These are phyloP conservation scores for Polyplosphaeria fusca DNA, from an alignment of 495 filamentous ascomycete species.

Conservation along the genomic window DNA sequence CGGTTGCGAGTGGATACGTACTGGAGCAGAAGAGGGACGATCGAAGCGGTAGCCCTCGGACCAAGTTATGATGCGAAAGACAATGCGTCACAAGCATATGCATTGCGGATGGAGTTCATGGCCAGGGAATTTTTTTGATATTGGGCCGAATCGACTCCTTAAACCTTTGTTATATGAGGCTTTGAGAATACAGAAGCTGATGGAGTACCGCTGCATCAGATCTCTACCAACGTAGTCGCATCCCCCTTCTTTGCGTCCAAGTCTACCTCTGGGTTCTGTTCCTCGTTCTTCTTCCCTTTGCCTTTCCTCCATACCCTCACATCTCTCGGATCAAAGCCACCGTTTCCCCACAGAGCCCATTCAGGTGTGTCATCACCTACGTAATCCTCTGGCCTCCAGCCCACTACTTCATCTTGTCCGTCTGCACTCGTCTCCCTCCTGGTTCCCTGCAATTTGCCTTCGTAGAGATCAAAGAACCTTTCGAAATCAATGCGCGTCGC, in stretches of 20 bases:
- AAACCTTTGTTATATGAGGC: too few relatives aligned
- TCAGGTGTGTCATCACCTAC: conserved; percentile 77
- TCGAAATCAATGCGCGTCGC: conserved; percentile 88
- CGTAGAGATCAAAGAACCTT: conserved; percentile 79
- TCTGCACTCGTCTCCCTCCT: conserved; percentile 84
- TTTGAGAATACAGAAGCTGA: too few relatives aligned
- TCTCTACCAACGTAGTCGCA: not conserved
- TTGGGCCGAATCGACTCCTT: too few relatives aligned
- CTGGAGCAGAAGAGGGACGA: conserved; percentile 17
- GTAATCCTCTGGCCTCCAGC: conserved; percentile 85
- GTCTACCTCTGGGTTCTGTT: not conserved
- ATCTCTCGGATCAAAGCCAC: conserved; percentile 90
- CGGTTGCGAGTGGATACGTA: conserved; percentile 32
- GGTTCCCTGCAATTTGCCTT: conserved; percentile 63
- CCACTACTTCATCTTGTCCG: conserved; percentile 60
- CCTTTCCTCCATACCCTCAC: conserved; percentile 80
- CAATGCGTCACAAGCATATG: conserved; percentile 5
- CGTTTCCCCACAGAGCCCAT: conserved; percentile 92
- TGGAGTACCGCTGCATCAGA: not conserved
- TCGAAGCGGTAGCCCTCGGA: conserved; percentile 5
- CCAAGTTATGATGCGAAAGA: conserved; percentile 26
- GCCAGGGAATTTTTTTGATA: too few relatives aligned
- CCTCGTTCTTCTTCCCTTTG: conserved; percentile 58
- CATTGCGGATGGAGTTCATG: not conserved
- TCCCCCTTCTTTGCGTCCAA: not conserved